Conservation (phyloP, 2,329 filamentous ascomycete genomes). For the Aspergillus sp. region DNA sequence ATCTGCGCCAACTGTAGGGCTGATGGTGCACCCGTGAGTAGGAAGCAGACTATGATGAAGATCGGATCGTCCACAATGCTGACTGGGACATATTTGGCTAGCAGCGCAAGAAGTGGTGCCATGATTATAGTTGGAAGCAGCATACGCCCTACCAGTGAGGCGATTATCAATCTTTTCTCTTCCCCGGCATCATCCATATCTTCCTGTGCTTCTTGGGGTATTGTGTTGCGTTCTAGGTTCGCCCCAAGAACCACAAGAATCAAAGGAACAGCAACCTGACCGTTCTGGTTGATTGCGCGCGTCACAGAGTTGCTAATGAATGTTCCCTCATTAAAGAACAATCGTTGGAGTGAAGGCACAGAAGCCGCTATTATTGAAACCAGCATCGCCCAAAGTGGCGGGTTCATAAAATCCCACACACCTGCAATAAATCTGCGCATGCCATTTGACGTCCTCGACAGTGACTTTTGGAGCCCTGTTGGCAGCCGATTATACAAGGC, state of each 20-base stretch:
- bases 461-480: conserved; percentile 49
- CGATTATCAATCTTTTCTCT: conserved; percentile 77
- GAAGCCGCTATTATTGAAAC: conserved; percentile 87
- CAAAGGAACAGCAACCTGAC: conserved; percentile 87
- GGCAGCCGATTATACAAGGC: conserved; percentile 54
- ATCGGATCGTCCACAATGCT: conserved; percentile 97
- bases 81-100: conserved; percentile 86
- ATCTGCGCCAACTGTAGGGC: conserved; percentile 96
- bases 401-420: conserved; percentile 95
- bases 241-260: conserved; percentile 95
- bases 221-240: conserved; percentile 88
- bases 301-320: conserved; percentile 94
- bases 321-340: conserved; percentile 86
- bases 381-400: conserved; percentile 96
- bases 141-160: conserved; percentile 86
- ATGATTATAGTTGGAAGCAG: conserved; percentile 86
- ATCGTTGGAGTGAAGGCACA: conserved; percentile 73
- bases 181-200: conserved; percentile 69
- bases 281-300: conserved; percentile 78
- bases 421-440: conserved; percentile 60
- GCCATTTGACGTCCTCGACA: conserved; percentile 45
- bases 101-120: conserved; percentile 81
- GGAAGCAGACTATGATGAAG: conserved; percentile 95
- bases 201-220: conserved; percentile 63
- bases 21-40: conserved; percentile 89